phyloP scores from a whole-genome alignment of 306 rosid species.

The Vigna unguiculata region DNA sequence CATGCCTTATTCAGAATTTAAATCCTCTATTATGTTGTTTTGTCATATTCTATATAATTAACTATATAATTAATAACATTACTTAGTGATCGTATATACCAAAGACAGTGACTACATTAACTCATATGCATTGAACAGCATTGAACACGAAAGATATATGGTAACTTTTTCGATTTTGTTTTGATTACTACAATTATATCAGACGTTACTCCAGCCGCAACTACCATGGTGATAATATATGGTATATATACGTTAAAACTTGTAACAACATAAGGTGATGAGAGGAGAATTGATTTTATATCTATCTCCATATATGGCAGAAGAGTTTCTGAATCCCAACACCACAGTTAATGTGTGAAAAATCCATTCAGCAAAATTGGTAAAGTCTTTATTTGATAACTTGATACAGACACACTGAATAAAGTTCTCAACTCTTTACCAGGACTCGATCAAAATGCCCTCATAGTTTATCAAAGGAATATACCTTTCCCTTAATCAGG shows the following conservation, averaged over 20 bases:
- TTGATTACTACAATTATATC: not conserved
- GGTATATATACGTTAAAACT: conserved; percentile 32
- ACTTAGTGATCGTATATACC: conserved; percentile 6
- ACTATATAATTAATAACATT: conserved; percentile 25
- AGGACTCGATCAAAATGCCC: conserved; percentile 28
- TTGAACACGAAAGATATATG: conserved; percentile 13
- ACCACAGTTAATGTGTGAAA: conserved; percentile 5
- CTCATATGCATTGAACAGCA: conserved; percentile 20
- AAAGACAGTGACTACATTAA: conserved; percentile 17
- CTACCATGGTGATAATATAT: not conserved
- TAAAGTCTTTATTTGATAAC: conserved; percentile 24
- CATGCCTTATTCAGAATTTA: conserved; percentile 6
- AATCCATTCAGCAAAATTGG: conserved; percentile 2
- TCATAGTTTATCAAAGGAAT: conserved; percentile 35
- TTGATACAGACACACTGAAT: conserved; percentile 19
- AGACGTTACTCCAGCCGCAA: conserved; percentile 9
- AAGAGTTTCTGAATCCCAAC: conserved; percentile 4
- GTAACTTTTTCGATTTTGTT: conserved; percentile 33
- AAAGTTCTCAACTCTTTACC: conserved; percentile 37
- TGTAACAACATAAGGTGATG: conserved; percentile 8
- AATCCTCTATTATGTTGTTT: conserved; percentile 21
- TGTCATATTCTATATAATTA: conserved; percentile 26
- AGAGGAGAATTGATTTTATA: conserved; percentile 2
- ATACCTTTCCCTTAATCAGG: conserved; percentile 27
- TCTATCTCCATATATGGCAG: conserved; percentile 29